A percentile compares a stretch with the other conserved stretches of the same genome.
These are phyloP conservation scores for Phytophthora sp. DNA, from an alignment of 352 stramenopile genomes.

Conservation along the genomic window DNA sequence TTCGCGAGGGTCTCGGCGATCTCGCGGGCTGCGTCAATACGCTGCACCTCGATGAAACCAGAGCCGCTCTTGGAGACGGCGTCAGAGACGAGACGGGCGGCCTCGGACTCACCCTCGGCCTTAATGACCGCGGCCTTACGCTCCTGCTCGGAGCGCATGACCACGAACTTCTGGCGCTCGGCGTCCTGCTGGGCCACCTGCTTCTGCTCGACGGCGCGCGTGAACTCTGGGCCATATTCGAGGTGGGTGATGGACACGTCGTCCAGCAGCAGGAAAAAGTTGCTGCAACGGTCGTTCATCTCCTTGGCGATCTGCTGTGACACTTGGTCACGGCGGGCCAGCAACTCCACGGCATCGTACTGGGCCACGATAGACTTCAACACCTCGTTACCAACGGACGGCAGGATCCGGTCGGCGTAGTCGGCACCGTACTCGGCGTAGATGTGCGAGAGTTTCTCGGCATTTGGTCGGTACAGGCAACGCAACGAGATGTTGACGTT, in stretches of 20 bases:
- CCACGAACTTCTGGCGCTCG: constrained; percentile 99
- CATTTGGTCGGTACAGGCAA: constrained; percentile 94
- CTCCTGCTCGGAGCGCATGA: constrained; percentile 99
- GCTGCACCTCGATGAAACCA: constrained; percentile 99
- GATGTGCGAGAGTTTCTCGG: constrained; percentile 95
- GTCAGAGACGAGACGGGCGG: constrained; percentile 97
- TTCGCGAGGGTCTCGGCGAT: constrained; percentile 98
- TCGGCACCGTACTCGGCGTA: constrained; percentile 97
- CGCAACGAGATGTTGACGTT: constrained; percentile 99
- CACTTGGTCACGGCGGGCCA: constrained; percentile 99
- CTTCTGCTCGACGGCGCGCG: constrained; percentile 99
- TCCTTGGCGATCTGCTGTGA: constrained; percentile 96
- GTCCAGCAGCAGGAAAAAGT: constrained; percentile 99
- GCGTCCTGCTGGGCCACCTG: constrained; percentile 99
- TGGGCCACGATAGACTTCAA: constrained; percentile 95
- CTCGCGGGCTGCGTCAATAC: constrained; percentile 99
- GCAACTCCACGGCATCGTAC: constrained; percentile 99
- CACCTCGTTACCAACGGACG: constrained; percentile 98
- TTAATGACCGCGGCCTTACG: constrained; percentile 91
- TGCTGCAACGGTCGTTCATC: constrained; percentile 95
- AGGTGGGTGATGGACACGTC: constrained; percentile 99
- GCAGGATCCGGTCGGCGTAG: constrained; percentile 99
- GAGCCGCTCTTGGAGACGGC: constrained; percentile 97
- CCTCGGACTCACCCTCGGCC: constrained; percentile 98
- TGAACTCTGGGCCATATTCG: constrained; percentile 99